These are phyloP conservation scores for Phytophthora hybrid DNA, from an alignment of 352 stramenopile species.

Conservation along the genomic window DNA sequence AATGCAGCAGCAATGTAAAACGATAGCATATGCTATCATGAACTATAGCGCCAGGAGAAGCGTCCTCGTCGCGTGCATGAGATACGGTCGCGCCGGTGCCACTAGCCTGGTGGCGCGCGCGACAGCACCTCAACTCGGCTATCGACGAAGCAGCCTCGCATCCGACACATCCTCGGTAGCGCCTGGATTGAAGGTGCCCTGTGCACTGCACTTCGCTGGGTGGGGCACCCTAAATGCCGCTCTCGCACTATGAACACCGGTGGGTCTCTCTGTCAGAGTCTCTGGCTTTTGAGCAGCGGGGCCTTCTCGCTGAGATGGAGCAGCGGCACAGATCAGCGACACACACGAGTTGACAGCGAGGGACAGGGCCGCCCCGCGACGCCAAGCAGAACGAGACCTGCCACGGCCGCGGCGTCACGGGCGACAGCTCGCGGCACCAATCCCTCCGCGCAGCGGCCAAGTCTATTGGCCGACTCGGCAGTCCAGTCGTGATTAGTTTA, in stretches of 20 bases:
- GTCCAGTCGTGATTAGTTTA: constrained; percentile 11
- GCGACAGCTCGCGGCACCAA: constrained; percentile 10
- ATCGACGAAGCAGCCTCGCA: constrained; percentile 9
- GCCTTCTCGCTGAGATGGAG: constrained; percentile 1
- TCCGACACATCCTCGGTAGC: background rate
- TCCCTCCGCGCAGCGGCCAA: background rate
- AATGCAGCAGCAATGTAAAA: too few relatives aligned
- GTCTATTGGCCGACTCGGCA: background rate
- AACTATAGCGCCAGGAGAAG: background rate
- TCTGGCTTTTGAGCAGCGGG: background rate
- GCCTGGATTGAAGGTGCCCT: too few relatives aligned
- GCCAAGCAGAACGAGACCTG: constrained; percentile 20
- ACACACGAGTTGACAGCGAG: background rate
- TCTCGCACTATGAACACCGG: too few relatives aligned
- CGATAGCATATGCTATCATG: too few relatives aligned
- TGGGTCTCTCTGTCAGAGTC: background rate
- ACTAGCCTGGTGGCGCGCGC: background rate
- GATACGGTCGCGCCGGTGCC: too few relatives aligned
- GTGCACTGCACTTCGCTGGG: constrained; percentile 2
- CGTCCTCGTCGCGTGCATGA: background rate
- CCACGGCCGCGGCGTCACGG: constrained; percentile 16
- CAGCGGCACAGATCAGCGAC: background rate
- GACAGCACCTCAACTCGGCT: constrained; percentile 10
- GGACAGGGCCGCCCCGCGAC: constrained; percentile 4
- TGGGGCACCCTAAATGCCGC: background rate